phyloP scores from a whole-genome alignment of 139 green algal species.

The Micromonas commoda region DNA sequence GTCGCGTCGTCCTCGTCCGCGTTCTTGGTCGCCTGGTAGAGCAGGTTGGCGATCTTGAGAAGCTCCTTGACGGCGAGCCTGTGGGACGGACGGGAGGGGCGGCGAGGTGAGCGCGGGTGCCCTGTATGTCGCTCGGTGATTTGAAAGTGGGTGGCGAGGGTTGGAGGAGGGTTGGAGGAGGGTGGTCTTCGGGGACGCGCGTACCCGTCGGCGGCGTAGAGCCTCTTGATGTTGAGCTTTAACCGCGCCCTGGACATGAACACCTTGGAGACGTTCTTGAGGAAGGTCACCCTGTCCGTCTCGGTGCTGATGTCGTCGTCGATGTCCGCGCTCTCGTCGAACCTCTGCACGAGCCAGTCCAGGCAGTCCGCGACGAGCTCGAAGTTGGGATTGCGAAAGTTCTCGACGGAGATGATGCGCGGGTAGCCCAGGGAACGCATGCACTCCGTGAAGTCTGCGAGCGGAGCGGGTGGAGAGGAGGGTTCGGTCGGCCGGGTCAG shows the following conservation, averaged over 20 bases:
- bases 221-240: conserved; percentile 73
- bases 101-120: not conserved
- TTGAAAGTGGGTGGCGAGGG: not conserved
- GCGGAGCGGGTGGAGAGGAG: not conserved
- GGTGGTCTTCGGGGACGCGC: no score
- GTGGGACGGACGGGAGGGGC: conserved; percentile 26
- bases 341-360: conserved; percentile 67
- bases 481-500: not conserved
- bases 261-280: conserved; percentile 50
- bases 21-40: conserved; percentile 59
- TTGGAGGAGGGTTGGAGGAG: no score
- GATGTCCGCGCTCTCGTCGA: conserved; percentile 47
- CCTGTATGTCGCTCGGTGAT: no score
- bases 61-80: conserved; percentile 63
- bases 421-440: conserved; percentile 69
- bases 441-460: conserved; percentile 62
- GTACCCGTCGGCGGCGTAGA: conserved; percentile 70
- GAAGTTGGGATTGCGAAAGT: conserved; percentile 70
- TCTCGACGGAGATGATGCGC: conserved; percentile 64
- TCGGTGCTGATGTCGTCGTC: conserved; percentile 70
- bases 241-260: conserved; percentile 53
- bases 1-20: conserved; percentile 24
- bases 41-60: conserved; percentile 63
- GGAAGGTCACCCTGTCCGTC: conserved; percentile 60
- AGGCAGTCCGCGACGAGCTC: conserved; percentile 76